These are phyloP conservation scores for Fusarium keratoplasticum DNA, from an alignment of 2,329 filamentous ascomycete species.

Conservation along the genomic window DNA sequence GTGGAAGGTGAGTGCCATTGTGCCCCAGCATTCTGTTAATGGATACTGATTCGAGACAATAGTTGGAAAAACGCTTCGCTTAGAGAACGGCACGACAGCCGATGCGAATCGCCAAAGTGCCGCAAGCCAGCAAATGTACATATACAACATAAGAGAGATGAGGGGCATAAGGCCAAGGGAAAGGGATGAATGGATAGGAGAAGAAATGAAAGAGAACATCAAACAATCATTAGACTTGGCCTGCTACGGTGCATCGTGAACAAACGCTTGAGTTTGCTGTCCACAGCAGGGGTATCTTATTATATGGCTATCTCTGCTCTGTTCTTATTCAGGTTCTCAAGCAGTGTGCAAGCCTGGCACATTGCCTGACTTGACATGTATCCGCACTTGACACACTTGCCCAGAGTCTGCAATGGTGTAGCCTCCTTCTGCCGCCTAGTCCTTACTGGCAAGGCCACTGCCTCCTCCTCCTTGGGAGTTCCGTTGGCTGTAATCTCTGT, in stretches of 20 bases:
- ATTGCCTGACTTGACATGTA: conserved; percentile 95
- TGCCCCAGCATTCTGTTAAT: neutral
- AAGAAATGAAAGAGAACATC: conserved; percentile 28
- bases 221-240: conserved; percentile 1
- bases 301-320: conserved; percentile 68
- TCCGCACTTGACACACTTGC: conserved; percentile 87
- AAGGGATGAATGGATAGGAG: conserved; percentile 10
- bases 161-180: conserved; percentile 9
- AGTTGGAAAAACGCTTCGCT: conserved; percentile 67
- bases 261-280: neutral
- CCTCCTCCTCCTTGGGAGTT: conserved; percentile 40
- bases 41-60: conserved; percentile 5
- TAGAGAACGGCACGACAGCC: conserved; percentile 45
- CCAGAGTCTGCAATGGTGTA: conserved; percentile 76
- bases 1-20: conserved; percentile 66
- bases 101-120: conserved; percentile 19
- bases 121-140: conserved; percentile 33
- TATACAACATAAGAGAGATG: conserved; percentile 28
- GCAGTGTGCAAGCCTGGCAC: conserved; percentile 91
- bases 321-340: conserved; percentile 92
- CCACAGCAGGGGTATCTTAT: conserved; percentile 25
- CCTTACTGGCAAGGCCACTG: conserved; percentile 51
- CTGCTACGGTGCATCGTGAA: neutral
- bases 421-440: conserved; percentile 42
- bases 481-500: conserved; percentile 48